Evolutionary conservation across 2,329 filamentous ascomycete species (phyloP).

Genomic region (Monilinia fructicola): DNA sequence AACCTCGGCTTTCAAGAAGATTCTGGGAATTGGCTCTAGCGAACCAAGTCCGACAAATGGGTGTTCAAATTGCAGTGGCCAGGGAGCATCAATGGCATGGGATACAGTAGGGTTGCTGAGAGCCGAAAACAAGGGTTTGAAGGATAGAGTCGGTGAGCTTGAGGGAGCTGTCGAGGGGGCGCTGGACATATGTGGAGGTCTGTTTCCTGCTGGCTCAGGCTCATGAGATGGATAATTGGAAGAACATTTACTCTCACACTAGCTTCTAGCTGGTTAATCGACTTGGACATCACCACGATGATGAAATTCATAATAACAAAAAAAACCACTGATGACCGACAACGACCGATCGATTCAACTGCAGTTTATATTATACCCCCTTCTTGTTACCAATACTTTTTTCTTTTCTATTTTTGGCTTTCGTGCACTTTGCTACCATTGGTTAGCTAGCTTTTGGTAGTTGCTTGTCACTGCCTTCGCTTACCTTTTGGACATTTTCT

Average conservation of each 20-base stretch:
- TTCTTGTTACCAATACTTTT: conserved; percentile 12
- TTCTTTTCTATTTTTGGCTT: background rate
- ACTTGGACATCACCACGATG: conserved; percentile 3
- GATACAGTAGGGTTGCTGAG: conserved; percentile 61
- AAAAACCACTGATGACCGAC: conserved; percentile 13
- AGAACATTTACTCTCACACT: background rate
- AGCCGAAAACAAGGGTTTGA: conserved; percentile 62
- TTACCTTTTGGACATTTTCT: conserved; percentile 15
- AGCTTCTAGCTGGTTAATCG: conserved; percentile 7
- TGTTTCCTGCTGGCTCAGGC: conserved; percentile 7
- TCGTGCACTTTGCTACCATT: conserved; percentile 1
- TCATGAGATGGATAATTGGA: conserved; percentile 4
- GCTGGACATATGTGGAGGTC: conserved; percentile 42
- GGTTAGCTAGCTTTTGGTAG: background rate
- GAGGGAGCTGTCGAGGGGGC: conserved; percentile 62
- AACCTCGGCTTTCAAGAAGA: conserved; percentile 50
- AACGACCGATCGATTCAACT: conserved; percentile 8
- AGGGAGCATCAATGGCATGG: conserved; percentile 61
- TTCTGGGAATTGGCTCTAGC: conserved; percentile 42
- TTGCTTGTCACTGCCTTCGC: background rate
- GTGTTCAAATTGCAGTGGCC: conserved; percentile 59
- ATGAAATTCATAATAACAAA: conserved; percentile 5
- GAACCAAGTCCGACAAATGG: conserved; percentile 33
- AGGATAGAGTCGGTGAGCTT: conserved; percentile 57
- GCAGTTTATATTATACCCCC: conserved; percentile 17